Evolutionary conservation across 768 basidiomycete species (phyloP).

Genomic region (Trametes maxima): DNA sequence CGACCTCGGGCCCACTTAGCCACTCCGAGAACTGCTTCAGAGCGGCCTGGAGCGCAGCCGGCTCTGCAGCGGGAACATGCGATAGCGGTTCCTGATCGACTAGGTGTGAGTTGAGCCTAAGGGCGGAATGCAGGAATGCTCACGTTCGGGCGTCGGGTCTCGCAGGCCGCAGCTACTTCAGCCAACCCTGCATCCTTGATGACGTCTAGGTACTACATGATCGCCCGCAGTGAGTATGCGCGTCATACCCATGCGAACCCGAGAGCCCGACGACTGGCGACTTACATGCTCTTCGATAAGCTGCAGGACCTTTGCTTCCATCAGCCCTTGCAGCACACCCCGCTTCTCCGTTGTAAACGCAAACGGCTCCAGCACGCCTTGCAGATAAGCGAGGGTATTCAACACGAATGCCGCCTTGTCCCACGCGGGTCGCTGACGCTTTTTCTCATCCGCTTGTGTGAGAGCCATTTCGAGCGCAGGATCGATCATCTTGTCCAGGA

Average conservation of each 20-base stretch:
- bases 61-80: slow-evolving; percentile 65
- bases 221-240: neutral
- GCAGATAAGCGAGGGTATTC: slow-evolving; percentile 83
- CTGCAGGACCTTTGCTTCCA: slow-evolving; percentile 61
- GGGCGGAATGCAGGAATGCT: slow-evolving; percentile 18
- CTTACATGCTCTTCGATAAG: slow-evolving; percentile 87
- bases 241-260: neutral
- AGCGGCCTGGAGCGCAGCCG: slow-evolving; percentile 60
- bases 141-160: slow-evolving; percentile 44
- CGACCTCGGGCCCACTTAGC: slow-evolving; percentile 81
- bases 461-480: slow-evolving; percentile 80
- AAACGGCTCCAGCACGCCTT: slow-evolving; percentile 67
- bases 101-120: neutral
- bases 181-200: slow-evolving; percentile 57
- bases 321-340: slow-evolving; percentile 53
- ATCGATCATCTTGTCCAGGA: slow-evolving; percentile 83
- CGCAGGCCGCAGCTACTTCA: slow-evolving; percentile 47
- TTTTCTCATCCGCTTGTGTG: slow-evolving; percentile 66
- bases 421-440: slow-evolving; percentile 60
- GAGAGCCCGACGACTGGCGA: slow-evolving; percentile 13
- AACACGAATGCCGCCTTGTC: slow-evolving; percentile 82
- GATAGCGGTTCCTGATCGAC: slow-evolving; percentile 69
- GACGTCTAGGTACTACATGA: slow-evolving; percentile 48
- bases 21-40: slow-evolving; percentile 78
- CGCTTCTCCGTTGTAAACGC: slow-evolving; percentile 68